Evolutionary conservation across 2,329 filamentous ascomycete genomes (phyloP).

Genomic region (Colletotrichum paranaense): DNA sequence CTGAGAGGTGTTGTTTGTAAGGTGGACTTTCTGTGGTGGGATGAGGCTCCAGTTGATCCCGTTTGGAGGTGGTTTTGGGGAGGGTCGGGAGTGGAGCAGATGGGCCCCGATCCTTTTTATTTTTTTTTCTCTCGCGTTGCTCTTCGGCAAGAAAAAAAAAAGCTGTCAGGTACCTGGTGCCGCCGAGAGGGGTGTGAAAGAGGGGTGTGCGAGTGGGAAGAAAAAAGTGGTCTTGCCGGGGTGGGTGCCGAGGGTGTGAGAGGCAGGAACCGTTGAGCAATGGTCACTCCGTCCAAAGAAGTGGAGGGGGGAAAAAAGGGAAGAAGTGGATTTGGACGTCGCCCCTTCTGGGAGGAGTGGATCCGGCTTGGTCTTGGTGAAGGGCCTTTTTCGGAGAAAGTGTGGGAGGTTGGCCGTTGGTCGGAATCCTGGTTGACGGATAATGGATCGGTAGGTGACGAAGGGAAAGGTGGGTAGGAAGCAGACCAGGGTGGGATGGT

Average conservation of each 20-base stretch:
- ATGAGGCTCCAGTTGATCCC: conserved; percentile 39
- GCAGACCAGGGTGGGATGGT: conserved; percentile 3
- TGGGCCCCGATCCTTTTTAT: conserved; percentile 37
- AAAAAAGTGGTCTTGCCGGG: conserved; percentile 32
- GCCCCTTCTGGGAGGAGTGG: conserved; percentile 36
- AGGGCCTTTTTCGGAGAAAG: conserved; percentile 36
- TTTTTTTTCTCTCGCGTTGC: conserved; percentile 33
- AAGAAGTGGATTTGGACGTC: conserved; percentile 36
- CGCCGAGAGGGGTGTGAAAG: conserved; percentile 21
- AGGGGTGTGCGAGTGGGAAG: not conserved
- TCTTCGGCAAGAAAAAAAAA: conserved; percentile 29
- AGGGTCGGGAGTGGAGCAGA: conserved; percentile 37
- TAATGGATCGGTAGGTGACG: conserved; percentile 30
- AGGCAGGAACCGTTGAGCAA: conserved; percentile 34
- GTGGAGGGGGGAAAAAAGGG: conserved; percentile 28
- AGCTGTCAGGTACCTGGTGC: conserved; percentile 34
- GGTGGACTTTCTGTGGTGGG: conserved; percentile 37
- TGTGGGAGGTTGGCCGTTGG: conserved; percentile 35
- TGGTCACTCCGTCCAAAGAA: conserved; percentile 34
- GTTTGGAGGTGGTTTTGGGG: conserved; percentile 38
- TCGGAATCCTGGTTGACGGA: conserved; percentile 26
- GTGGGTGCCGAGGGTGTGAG: conserved; percentile 33
- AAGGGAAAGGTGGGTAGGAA: conserved; percentile 16
- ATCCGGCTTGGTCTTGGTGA: conserved; percentile 31
- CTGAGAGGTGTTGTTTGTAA: conserved; percentile 34